phyloP scores from a whole-genome alignment of 2,329 filamentous ascomycete species.

The Scedosporium boydii region DNA sequence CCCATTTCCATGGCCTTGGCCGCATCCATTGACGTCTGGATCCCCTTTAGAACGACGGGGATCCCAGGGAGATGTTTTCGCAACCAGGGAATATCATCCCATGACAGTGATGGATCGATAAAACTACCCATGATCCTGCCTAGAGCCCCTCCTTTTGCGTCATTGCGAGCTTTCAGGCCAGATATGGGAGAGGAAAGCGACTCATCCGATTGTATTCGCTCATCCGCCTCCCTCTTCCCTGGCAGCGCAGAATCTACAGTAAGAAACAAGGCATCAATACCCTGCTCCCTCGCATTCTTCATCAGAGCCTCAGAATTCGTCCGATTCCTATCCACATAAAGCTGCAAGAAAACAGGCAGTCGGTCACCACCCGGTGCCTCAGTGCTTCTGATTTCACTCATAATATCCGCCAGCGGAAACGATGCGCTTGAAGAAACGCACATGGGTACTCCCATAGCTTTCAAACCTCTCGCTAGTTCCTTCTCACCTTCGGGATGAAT shows the following conservation, averaged over 20 bases:
- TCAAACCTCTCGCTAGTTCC: constrained; percentile 43
- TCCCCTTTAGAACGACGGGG: constrained; percentile 58
- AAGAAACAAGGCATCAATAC: constrained; percentile 44
- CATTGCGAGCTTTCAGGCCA: constrained; percentile 38
- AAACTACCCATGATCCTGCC: constrained; percentile 45
- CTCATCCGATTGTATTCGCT: constrained; percentile 37
- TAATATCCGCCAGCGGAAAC: constrained; percentile 46
- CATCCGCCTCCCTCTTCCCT: constrained; percentile 42
- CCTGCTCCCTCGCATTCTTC: constrained; percentile 30
- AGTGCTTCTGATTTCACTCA: constrained; percentile 12
- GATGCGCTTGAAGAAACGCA: constrained; percentile 54
- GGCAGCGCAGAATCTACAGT: constrained; percentile 49
- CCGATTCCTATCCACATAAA: constrained; percentile 51
- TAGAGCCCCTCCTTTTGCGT: constrained; percentile 43
- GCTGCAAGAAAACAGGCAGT: constrained; percentile 43
- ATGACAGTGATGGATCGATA: constrained; percentile 49
- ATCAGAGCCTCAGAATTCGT: constrained; percentile 40
- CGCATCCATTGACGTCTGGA: constrained; percentile 59
- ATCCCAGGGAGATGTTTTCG: constrained; percentile 32
- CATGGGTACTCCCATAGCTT: constrained; percentile 43
- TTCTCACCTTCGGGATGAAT: constrained; percentile 57
- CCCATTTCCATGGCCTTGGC: constrained; percentile 47
- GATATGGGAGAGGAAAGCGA: constrained; percentile 37
- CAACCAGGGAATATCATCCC: constrained; percentile 59
- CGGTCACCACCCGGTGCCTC: constrained; percentile 3